Evolutionary conservation across 495 filamentous ascomycete genomes (phyloP).

Genomic region (Trypethelium eluteriae): DNA sequence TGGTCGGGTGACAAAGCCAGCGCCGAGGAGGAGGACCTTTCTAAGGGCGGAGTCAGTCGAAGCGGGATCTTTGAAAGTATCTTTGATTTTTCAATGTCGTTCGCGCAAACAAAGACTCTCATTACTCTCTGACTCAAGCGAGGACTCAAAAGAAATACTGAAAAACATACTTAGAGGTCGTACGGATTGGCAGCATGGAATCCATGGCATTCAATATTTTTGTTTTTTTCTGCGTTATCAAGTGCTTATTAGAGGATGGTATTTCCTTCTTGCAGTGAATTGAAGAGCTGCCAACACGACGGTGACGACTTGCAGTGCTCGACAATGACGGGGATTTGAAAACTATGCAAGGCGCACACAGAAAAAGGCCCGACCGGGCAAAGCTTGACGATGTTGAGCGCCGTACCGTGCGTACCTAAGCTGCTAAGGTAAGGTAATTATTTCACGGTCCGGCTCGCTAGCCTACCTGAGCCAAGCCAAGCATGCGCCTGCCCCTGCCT

Average conservation of each 20-base stretch:
- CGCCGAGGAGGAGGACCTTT: slow-evolving; percentile 28
- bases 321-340: neutral
- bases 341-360: neutral
- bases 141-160: neutral
- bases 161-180: slow-evolving; percentile 9
- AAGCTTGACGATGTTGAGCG: neutral
- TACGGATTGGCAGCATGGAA: neutral
- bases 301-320: neutral
- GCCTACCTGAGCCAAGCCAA: no score
- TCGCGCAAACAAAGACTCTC: neutral
- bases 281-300: neutral
- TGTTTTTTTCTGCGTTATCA: neutral
- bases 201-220: neutral
- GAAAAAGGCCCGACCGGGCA: neutral
- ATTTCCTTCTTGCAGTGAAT: neutral
- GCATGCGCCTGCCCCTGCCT: no score
- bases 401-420: neutral
- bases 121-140: neutral
- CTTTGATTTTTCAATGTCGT: neutral
- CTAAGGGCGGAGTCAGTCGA: slow-evolving; percentile 10
- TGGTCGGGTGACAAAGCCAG: slow-evolving; percentile 28
- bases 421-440: no score
- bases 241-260: neutral
- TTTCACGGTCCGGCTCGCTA: no score
- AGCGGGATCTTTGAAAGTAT: neutral